A percentile compares a stretch with the other conserved stretches of the same genome.
phyloP scores from a whole-genome alignment of 768 basidiomycete genomes.

The Rhizopogon rudus region DNA sequence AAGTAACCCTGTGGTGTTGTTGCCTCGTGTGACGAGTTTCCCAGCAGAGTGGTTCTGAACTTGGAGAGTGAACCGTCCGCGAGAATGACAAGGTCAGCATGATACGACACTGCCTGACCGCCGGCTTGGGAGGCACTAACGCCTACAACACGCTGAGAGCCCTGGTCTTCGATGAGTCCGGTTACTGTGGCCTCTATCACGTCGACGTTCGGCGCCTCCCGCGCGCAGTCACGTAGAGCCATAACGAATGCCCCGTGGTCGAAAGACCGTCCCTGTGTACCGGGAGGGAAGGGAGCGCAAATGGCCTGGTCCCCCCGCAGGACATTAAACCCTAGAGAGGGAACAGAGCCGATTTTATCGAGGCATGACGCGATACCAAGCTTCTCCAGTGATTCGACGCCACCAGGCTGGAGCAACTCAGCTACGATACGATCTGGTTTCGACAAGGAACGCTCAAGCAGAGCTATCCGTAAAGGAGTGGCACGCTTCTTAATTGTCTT shows the following conservation, averaged over 20 bases:
- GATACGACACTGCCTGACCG: slow-evolving; percentile 43
- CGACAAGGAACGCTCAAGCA: slow-evolving; percentile 83
- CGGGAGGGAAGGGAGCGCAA: slow-evolving; percentile 74
- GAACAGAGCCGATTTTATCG: slow-evolving; percentile 79
- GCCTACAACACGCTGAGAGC: slow-evolving; percentile 53
- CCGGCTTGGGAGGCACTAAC: slow-evolving; percentile 45
- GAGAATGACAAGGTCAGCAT: slow-evolving; percentile 71
- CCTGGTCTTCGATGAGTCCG: slow-evolving; percentile 51
- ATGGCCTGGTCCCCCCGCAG: slow-evolving; percentile 54
- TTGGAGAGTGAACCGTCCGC: slow-evolving; percentile 92
- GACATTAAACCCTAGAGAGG: slow-evolving; percentile 77
- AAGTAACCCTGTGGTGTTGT: slow-evolving; percentile 64
- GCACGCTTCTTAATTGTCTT: slow-evolving; percentile 30
- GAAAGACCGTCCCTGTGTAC: slow-evolving; percentile 68
- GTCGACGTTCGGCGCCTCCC: slow-evolving; percentile 53
- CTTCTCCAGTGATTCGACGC: slow-evolving; percentile 58
- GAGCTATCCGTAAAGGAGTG: slow-evolving; percentile 60
- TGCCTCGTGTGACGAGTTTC: slow-evolving; percentile 37
- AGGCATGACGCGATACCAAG: slow-evolving; percentile 71
- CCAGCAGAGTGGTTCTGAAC: slow-evolving; percentile 62
- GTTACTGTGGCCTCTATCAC: slow-evolving; percentile 76
- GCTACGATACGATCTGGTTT: slow-evolving; percentile 93
- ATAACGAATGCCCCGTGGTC: slow-evolving; percentile 87
- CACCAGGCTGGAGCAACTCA: slow-evolving; percentile 89
- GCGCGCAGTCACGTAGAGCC: slow-evolving; percentile 60